phyloP scores from a whole-genome alignment of 305 asterid species.

The Fraxinus angustifolia region DNA sequence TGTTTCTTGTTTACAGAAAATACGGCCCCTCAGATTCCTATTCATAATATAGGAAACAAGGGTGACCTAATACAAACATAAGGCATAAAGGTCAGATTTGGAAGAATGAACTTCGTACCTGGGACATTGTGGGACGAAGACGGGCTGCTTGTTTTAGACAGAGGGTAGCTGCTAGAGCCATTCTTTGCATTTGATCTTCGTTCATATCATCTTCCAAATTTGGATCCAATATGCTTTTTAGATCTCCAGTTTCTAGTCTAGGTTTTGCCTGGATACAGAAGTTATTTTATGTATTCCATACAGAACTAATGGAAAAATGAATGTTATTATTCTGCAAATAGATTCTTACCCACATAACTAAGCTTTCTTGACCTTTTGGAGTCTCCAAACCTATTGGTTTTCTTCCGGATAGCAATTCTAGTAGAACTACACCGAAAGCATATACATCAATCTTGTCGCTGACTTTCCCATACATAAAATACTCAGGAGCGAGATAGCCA shows the following conservation, averaged over 20 bases:
- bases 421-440: constrained; percentile 87
- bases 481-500: constrained; percentile 96
- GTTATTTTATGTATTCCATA: background rate
- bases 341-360: constrained; percentile 83
- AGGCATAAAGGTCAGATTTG: background rate
- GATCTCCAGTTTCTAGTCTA: constrained; percentile 56
- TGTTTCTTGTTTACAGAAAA: too few relatives aligned
- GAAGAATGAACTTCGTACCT: constrained; percentile 39
- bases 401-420: constrained; percentile 84
- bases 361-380: constrained; percentile 65
- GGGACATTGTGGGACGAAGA: constrained; percentile 71
- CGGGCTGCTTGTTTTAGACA: constrained; percentile 87
- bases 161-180: constrained; percentile 65
- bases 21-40: too few relatives aligned
- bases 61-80: background rate
- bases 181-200: constrained; percentile 54
- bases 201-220: constrained; percentile 43
- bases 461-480: constrained; percentile 90
- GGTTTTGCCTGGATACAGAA: constrained; percentile 61
- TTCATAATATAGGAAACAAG: background rate
- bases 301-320: background rate
- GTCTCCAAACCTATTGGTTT: constrained; percentile 63
- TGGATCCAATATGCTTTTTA: constrained; percentile 63
- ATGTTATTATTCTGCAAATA: background rate
- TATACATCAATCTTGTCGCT: constrained; percentile 89